These are phyloP conservation scores for Pezicula radicicola DNA, from an alignment of 2,329 filamentous ascomycete species.

Conservation along the genomic window DNA sequence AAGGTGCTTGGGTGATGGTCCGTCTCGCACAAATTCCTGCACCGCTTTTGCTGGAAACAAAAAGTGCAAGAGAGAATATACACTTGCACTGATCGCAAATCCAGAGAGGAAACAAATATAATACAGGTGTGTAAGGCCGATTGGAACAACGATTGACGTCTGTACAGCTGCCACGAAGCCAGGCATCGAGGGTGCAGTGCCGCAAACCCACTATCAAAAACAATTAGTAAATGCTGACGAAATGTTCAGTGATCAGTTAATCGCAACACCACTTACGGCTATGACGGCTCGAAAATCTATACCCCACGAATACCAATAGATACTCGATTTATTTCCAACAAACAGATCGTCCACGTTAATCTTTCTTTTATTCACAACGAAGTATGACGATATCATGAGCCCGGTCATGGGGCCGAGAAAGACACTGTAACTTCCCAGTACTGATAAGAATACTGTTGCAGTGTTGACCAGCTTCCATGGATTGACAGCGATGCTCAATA, in stretches of 20 bases:
- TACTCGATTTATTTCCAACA: conserved; percentile 16
- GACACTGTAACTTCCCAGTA: conserved; percentile 39
- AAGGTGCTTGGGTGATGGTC: conserved; percentile 2
- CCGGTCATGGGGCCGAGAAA: conserved; percentile 44
- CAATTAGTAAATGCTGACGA: background rate
- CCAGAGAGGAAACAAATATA: conserved; percentile 22
- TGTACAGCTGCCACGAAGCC: conserved; percentile 40
- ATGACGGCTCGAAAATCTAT: conserved; percentile 29
- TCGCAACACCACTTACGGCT: no score
- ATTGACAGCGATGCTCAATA: conserved; percentile 39
- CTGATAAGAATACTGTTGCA: conserved; percentile 42
- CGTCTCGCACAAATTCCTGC: conserved; percentile 5
- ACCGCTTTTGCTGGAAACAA: conserved; percentile 9
- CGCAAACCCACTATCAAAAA: conserved; percentile 34
- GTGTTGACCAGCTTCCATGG: conserved; percentile 48
- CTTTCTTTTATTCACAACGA: conserved; percentile 31
- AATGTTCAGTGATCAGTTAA: background rate
- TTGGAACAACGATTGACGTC: conserved; percentile 27
- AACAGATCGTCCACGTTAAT: conserved; percentile 29
- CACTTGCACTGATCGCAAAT: conserved; percentile 12
- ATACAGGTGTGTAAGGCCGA: conserved; percentile 29
- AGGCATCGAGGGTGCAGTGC: conserved; percentile 37
- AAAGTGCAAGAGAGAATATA: conserved; percentile 17
- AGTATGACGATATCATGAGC: conserved; percentile 37
- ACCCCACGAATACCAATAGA: conserved; percentile 28